A percentile compares a stretch with the other conserved stretches of the same genome.
phyloP scores from a whole-genome alignment of 2,329 filamentous ascomycete genomes.

The Tolypocladium paradoxum region DNA sequence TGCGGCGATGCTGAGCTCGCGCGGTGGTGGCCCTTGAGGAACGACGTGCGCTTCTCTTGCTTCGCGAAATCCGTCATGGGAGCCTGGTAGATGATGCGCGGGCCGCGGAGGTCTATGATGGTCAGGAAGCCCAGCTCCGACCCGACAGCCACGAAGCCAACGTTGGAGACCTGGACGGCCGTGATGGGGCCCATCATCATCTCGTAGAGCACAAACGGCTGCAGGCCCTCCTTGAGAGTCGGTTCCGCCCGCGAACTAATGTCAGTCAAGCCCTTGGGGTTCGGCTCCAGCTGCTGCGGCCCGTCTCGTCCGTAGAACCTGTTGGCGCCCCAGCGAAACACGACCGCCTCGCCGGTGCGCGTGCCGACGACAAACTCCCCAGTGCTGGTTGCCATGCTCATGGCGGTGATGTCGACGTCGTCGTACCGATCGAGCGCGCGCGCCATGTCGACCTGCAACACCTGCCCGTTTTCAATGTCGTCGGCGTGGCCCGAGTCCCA shows the following conservation, averaged over 20 bases:
- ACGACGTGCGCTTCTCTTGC: constrained; percentile 64
- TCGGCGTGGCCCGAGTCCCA: constrained; percentile 92
- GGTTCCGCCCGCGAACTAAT: constrained; percentile 64
- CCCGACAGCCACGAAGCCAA: constrained; percentile 82
- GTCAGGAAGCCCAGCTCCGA: constrained; percentile 73
- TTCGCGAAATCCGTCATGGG: constrained; percentile 65
- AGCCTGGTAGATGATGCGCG: constrained; percentile 68
- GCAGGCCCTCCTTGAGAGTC: constrained; percentile 63
- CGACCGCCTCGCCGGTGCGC: constrained; percentile 67
- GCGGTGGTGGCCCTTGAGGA: constrained; percentile 40
- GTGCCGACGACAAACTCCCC: constrained; percentile 81
- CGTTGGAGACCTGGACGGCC: constrained; percentile 73
- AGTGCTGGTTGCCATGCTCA: constrained; percentile 69
- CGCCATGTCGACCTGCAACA: constrained; percentile 79
- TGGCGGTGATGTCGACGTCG: constrained; percentile 64
- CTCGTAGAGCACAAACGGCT: constrained; percentile 72
- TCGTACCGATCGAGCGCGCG: constrained; percentile 71
- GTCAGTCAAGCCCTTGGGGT: constrained; percentile 61
- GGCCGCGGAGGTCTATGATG: constrained; percentile 80
- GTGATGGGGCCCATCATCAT: constrained; percentile 75
- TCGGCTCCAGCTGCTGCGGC: constrained; percentile 38
- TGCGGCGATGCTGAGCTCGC: constrained; percentile 22
- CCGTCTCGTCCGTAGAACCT: constrained; percentile 56
- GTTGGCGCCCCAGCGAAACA: constrained; percentile 86
- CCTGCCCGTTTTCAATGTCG: constrained; percentile 75